Evolutionary conservation across 2,329 filamentous ascomycete species (phyloP), one percentile per base, ranked within the genome.

Genomic region (Dryadomyces quercivorus): DNA sequence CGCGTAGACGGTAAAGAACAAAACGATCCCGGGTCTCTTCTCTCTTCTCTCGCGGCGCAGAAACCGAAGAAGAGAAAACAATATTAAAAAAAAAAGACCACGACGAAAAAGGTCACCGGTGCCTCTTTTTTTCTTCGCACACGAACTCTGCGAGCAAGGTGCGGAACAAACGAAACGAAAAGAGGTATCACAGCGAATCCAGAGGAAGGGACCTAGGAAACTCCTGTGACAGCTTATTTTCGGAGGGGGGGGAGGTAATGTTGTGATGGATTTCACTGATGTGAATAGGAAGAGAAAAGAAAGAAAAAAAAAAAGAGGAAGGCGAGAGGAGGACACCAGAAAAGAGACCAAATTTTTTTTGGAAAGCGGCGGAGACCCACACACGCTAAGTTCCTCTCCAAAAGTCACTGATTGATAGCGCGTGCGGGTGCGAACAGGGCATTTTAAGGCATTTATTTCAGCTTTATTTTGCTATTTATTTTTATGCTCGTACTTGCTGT

Each of bases 251-350:
- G 40, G 40, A 36, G 51, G 43, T 40, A n/a, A 52, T 15, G 44
- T 42, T 38, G 51, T 53, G 51, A 48, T 53, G 44, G 45, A 52
- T 45, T 53, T 53, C 51, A 48, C 44, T 21, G 51, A 26, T 46
- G 51, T 47, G 51, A 53, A 48, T 26, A n/a, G 51, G 20, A 21
- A 40, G 43, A 21, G 43, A 22, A 18, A 38, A 34, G 36, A 40
- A 38, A 20, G n/a, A 38, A 22, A n/a, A 52, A 42, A 45, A 34
- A 40, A 42, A 40, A 53, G 34, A 44, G 40, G 40, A 47, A 42
- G 16, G 20, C 20, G 34, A 40, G 31, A 47, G 9, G 20, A 40
- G 44, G 42, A 42, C 34, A 42, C 18, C 13, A 26, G 20, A 31
- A 26, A 38, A 31, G 51, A 40, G 43, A 52, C 31, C 26, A 46